Conservation (phyloP, 2,329 filamentous ascomycete genomes). For the Penicillium paneum region DNA sequence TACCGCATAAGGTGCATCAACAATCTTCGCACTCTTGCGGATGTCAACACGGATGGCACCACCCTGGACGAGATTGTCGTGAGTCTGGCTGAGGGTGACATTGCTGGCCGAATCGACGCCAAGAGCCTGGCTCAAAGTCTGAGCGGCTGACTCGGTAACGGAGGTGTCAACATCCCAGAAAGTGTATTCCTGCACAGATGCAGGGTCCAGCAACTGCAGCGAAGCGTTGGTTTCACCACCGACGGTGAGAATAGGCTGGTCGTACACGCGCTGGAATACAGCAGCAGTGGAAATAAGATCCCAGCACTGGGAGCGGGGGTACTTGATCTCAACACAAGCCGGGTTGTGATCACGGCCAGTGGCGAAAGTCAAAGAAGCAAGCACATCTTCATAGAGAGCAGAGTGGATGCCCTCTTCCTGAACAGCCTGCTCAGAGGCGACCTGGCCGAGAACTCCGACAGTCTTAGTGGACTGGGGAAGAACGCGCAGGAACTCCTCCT, state of each 20-base stretch:
- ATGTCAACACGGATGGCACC: slow-evolving; percentile 82
- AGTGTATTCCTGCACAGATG: slow-evolving; percentile 73
- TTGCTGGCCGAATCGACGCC: slow-evolving; percentile 60
- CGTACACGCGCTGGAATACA: slow-evolving; percentile 46
- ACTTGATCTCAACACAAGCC: slow-evolving; percentile 80
- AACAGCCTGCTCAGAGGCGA: slow-evolving; percentile 68
- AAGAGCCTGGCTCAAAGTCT: slow-evolving; percentile 58
- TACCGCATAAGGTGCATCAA: slow-evolving; percentile 81
- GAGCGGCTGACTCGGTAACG: slow-evolving; percentile 61
- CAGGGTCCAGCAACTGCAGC: slow-evolving; percentile 54
- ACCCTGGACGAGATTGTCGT: slow-evolving; percentile 66
- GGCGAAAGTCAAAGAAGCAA: slow-evolving; percentile 79
- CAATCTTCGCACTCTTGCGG: slow-evolving; percentile 73
- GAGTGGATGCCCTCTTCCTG: slow-evolving; percentile 75
- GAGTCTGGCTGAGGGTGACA: slow-evolving; percentile 56
- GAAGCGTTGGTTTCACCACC: slow-evolving; percentile 33
- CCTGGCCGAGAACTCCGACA: slow-evolving; percentile 86
- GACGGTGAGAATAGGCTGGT: slow-evolving; percentile 39
- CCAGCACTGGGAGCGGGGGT: slow-evolving; percentile 69
- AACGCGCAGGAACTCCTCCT: slow-evolving; percentile 83
- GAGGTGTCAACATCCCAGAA: slow-evolving; percentile 92
- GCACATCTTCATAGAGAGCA: slow-evolving; percentile 84
- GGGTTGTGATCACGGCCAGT: slow-evolving; percentile 62
- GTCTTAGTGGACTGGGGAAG: slow-evolving; percentile 72
- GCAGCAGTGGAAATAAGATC: slow-evolving; percentile 49